A percentile compares a stretch with the other conserved stretches of the same genome.
Conservation (phyloP, 352 stramenopile genomes). For the Globisporangium nodosum region DNA sequence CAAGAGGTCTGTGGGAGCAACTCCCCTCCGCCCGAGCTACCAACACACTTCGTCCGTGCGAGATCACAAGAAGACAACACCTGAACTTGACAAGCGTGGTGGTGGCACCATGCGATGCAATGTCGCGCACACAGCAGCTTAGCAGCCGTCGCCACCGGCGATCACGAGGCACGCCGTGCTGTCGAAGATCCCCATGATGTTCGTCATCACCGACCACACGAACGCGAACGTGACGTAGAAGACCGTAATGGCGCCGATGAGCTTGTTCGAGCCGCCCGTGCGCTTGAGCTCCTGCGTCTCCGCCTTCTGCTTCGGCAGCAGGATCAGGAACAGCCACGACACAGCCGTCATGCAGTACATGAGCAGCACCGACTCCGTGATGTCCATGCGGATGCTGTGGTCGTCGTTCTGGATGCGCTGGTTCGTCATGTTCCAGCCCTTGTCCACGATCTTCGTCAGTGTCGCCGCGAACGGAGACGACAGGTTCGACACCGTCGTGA, state of each 20-base stretch:
- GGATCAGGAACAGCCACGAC: slow-evolving; percentile 25
- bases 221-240: slow-evolving; percentile 22
- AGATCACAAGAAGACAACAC: background rate
- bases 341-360: slow-evolving; percentile 25
- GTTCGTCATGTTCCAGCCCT: slow-evolving; percentile 33
- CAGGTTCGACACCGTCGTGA: slow-evolving; percentile 40
- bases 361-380: slow-evolving; percentile 36
- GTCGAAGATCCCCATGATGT: slow-evolving; percentile 22
- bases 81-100: too few species aligned
- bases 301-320: slow-evolving; percentile 46
- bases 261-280: slow-evolving; percentile 31
- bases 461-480: slow-evolving; percentile 31
- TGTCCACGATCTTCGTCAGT: slow-evolving; percentile 26
- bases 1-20: background rate
- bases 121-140: background rate
- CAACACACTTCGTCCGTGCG: background rate
- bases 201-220: slow-evolving; percentile 17
- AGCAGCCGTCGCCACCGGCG: slow-evolving; percentile 17
- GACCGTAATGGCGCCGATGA: slow-evolving; percentile 29
- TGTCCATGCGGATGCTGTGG: slow-evolving; percentile 25
- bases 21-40: background rate
- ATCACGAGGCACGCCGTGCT: slow-evolving; percentile 21
- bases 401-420: slow-evolving; percentile 31
- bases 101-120: too few species aligned
- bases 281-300: slow-evolving; percentile 32